Evolutionary conservation across 176 grass and related monocot species (phyloP).

Genomic region (Aechmea fasciata): DNA sequence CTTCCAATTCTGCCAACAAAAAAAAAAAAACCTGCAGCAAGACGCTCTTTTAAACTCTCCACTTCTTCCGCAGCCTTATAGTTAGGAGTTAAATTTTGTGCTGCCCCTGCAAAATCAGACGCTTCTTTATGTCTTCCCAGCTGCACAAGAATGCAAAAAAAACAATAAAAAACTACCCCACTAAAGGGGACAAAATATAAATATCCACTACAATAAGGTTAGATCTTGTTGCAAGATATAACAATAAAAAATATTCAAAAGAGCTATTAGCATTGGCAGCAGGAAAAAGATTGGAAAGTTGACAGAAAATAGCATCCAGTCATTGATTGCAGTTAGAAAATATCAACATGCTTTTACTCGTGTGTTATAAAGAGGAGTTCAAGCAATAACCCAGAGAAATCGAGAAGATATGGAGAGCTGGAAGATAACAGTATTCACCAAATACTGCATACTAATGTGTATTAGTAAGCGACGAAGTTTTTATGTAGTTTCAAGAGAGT

Average conservation of each 20-base stretch:
- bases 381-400: not conserved
- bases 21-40: conserved; percentile 47
- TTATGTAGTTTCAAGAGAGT: no score
- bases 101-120: conserved; percentile 43
- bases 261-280: no score
- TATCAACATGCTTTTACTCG: no score
- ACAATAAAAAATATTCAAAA: no score
- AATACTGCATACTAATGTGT: no score
- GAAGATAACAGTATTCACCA: no score
- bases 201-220: not conserved
- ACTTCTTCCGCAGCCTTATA: conserved; percentile 40
- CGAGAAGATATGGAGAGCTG: not conserved
- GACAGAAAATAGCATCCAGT: no score
- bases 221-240: no score
- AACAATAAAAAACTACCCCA: not conserved
- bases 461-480: no score
- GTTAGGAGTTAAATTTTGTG: conserved; percentile 42
- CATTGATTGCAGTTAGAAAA: no score
- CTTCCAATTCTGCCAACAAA: no score
- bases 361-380: not conserved
- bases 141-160: conserved; percentile 32
- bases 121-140: conserved; percentile 80
- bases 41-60: conserved; percentile 41
- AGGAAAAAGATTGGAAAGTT: no score
- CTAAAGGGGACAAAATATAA: not conserved